Evolutionary conservation across 2,329 filamentous ascomycete species (phyloP).

Genomic region (Setomelanomma holmii): DNA sequence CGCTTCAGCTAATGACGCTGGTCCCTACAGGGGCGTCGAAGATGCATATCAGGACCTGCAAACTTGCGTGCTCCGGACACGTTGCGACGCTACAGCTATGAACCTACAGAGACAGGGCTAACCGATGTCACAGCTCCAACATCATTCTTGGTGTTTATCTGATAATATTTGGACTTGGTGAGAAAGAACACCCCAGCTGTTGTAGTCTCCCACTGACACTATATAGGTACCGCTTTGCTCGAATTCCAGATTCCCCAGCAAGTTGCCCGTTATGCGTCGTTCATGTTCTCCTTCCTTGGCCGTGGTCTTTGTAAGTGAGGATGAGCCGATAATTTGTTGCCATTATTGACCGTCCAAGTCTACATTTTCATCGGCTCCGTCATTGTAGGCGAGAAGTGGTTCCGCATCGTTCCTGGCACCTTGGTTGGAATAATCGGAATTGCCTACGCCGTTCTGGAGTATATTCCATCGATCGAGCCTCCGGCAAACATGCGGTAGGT

Average conservation of each 20-base stretch:
- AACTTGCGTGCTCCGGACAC: too few relatives aligned
- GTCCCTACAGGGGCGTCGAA: too few relatives aligned
- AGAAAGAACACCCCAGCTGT: constrained; percentile 1
- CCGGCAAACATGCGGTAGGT: constrained; percentile 61
- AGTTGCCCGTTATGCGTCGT: constrained; percentile 90
- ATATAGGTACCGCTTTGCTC: constrained; percentile 65
- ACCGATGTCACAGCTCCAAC: constrained; percentile 61
- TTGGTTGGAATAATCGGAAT: constrained; percentile 81
- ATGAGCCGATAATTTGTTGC: not conserved
- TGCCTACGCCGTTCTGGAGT: constrained; percentile 68
- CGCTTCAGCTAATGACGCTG: too few relatives aligned
- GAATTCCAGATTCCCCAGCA: constrained; percentile 95
- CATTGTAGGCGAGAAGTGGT: constrained; percentile 71
- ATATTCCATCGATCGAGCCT: constrained; percentile 60
- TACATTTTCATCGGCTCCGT: constrained; percentile 95
- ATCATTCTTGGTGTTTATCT: constrained; percentile 86
- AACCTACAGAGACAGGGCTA: constrained; percentile 18
- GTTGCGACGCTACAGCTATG: too few relatives aligned
- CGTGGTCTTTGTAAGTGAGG: constrained; percentile 86
- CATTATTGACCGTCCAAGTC: constrained; percentile 63
- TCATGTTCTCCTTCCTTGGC: constrained; percentile 97
- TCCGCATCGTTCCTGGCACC: constrained; percentile 77
- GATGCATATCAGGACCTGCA: too few relatives aligned
- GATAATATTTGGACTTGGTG: constrained; percentile 87
- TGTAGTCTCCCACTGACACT: constrained; percentile 19